These are phyloP conservation scores for Castanea crenata DNA, from an alignment of 306 rosid genomes.

Conservation along the genomic window DNA sequence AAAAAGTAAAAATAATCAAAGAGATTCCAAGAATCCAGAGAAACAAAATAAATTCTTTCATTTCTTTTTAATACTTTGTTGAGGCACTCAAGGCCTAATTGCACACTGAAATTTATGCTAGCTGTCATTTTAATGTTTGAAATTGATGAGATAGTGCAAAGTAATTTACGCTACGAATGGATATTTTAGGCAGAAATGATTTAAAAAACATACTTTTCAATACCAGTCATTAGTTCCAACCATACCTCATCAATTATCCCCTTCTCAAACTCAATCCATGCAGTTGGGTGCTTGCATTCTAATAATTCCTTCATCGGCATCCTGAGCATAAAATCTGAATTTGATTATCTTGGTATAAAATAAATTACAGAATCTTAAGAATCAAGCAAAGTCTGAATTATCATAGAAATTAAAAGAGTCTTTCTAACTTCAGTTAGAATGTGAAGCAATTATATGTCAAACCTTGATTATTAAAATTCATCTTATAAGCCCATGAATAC, in stretches of 20 bases:
- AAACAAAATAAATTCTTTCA: neutral
- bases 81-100: neutral
- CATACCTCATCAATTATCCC: slow-evolving; percentile 90
- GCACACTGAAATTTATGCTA: neutral
- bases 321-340: slow-evolving; percentile 36
- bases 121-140: neutral
- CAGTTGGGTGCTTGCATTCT: slow-evolving; percentile 78
- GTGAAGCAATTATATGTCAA: neutral
- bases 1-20: neutral
- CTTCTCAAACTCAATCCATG: slow-evolving; percentile 87
- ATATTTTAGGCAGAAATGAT: neutral
- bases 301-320: slow-evolving; percentile 75
- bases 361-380: neutral
- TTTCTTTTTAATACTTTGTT: neutral
- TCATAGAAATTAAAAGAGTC: neutral
- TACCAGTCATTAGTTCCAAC: slow-evolving; percentile 4
- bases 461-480: neutral
- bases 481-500: neutral
- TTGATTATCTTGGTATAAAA: slow-evolving; percentile 3
- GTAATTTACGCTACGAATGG: neutral
- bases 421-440: neutral
- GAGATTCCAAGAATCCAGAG: neutral
- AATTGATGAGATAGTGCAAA: neutral
- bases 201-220: neutral
- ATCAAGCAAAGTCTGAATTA: neutral